Evolutionary conservation across 805 yeast species (phyloP), one percentile per base, ranked within the genome.

Genomic region (Lachancea lanzarotensis): DNA sequence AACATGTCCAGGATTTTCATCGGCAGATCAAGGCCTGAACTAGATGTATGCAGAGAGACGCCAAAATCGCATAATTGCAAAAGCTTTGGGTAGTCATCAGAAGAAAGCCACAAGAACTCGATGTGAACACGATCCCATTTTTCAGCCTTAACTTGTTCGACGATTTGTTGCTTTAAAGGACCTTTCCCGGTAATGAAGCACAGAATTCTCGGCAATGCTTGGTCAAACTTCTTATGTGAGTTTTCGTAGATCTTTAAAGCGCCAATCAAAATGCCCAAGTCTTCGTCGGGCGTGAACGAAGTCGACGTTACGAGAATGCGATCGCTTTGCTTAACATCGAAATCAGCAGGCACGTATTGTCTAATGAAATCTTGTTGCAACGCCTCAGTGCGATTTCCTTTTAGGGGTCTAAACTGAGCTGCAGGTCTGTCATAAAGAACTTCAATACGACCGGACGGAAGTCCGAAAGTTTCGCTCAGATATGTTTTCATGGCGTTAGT

Each of bases 181-280:
- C 99, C 99, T 61, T 90, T 91, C 0, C 99, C 99, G 0, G 99
- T 93, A n/a, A 93, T 82, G n/a, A 93, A 65, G 43, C 88, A 76
- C 32, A 79, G 62, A 1, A 90, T 57, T 2, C 72, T 74, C 1
- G 81, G 80, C 3, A 73, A 51, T 3, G 42, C 43, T 32, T 50
- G 41, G 40, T 64, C 62, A 11, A 54, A 51, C 17, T 49, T 51
- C 10, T 42, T 30, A 19, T 60, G 50, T 12, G 62, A 55, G 10
- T 52, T 48, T 41, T 84, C 90, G 51, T 87, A 82, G 18, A 65
- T 51, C 42, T 74, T 73, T 44, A 93, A 68, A 0, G 95, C 88
- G 10, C 80, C 78, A 15, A 91, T 66, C 15, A 93, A 66, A 31
- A 85, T 65, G 19, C 68, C 68, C 45, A 93, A 79, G 60, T 93